A percentile compares a stretch with the other conserved stretches of the same genome.
phyloP scores from a whole-genome alignment of 495 filamentous ascomycete genomes.

The Tuber umbilicatum region DNA sequence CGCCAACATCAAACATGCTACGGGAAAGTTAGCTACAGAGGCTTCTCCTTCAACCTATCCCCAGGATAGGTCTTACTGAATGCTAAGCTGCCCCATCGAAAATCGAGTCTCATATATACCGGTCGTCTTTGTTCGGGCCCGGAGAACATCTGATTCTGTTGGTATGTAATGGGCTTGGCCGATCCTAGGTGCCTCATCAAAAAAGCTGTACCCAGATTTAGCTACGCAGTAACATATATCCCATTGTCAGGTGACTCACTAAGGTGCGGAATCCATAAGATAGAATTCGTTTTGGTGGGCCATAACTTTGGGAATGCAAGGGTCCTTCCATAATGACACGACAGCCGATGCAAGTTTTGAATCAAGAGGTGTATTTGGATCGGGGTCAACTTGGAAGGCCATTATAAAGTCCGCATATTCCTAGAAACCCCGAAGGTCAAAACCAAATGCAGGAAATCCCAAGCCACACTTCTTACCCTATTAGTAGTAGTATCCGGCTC shows the following conservation, averaged over 20 bases:
- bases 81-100: conserved; percentile 95
- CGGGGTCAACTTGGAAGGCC: conserved; percentile 82
- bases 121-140: conserved; percentile 96
- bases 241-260: conserved; percentile 56
- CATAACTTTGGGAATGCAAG: conserved; percentile 72
- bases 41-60: conserved; percentile 24
- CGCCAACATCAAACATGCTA: conserved; percentile 99
- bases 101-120: conserved; percentile 99
- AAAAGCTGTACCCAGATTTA: conserved; percentile 60
- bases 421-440: conserved; percentile 34
- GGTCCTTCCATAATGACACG: conserved; percentile 82
- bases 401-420: conserved; percentile 71
- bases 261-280: conserved; percentile 97
- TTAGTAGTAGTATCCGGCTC: conserved; percentile 65
- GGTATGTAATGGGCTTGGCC: conserved; percentile 79
- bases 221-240: conserved; percentile 12
- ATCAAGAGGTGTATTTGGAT: conserved; percentile 75
- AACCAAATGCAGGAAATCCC: neutral
- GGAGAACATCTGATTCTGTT: conserved; percentile 83
- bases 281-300: conserved; percentile 97
- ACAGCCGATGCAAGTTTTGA: conserved; percentile 72
- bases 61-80: conserved; percentile 68
- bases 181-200: conserved; percentile 85
- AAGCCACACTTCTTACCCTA: conserved; percentile 38
- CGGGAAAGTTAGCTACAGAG: conserved; percentile 32